Evolutionary conservation across 2,329 filamentous ascomycete genomes (phyloP).

Genomic region (Colletotrichum scovillei): DNA sequence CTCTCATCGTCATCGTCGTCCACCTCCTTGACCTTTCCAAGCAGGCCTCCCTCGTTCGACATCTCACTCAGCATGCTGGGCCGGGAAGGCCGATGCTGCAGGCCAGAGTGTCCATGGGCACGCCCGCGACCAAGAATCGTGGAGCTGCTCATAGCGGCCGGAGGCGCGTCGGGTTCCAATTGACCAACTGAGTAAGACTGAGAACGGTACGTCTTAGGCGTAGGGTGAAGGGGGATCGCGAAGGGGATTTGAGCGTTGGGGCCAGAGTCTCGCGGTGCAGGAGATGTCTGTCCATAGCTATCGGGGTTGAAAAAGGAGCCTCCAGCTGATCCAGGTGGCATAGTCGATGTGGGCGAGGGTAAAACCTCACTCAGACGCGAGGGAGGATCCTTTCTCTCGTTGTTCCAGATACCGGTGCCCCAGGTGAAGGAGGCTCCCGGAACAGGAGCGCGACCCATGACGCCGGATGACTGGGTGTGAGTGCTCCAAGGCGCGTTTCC

Average conservation of each 20-base stretch:
- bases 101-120: constrained; percentile 67
- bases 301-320: constrained; percentile 64
- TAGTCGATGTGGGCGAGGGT: constrained; percentile 77
- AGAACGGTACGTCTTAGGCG: constrained; percentile 92
- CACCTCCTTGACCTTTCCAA: constrained; percentile 77
- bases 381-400: constrained; percentile 81
- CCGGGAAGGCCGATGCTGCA: constrained; percentile 85
- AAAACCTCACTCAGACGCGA: constrained; percentile 80
- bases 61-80: constrained; percentile 82
- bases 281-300: constrained; percentile 60
- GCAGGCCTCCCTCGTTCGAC: constrained; percentile 70
- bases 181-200: constrained; percentile 98
- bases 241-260: constrained; percentile 81
- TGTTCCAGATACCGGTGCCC: constrained; percentile 87
- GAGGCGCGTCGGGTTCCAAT: constrained; percentile 74
- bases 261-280: constrained; percentile 62
- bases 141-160: constrained; percentile 56
- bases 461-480: constrained; percentile 59
- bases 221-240: constrained; percentile 87
- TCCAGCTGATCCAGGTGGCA: constrained; percentile 55
- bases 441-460: constrained; percentile 60
- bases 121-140: constrained; percentile 64
- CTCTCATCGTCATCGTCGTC: constrained; percentile 74
- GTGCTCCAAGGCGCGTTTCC: constrained; percentile 65
- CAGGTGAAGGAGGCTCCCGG: constrained; percentile 69